Percentiles rank a stretch among this genome's conserved stretches.
phyloP scores from a whole-genome alignment of 73 alveolate species.

The Paraurostyla sp. region DNA sequence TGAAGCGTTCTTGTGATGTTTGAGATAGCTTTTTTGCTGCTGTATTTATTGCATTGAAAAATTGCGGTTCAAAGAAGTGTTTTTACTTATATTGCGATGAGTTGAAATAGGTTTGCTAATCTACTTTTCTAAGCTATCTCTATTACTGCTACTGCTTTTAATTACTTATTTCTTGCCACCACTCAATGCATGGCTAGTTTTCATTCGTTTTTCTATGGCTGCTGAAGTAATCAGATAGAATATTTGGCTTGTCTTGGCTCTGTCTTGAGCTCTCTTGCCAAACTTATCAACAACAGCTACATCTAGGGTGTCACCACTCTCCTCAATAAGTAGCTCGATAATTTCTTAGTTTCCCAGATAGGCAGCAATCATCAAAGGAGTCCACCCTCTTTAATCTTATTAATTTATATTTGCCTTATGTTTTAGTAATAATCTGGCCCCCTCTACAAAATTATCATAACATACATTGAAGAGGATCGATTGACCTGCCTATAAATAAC shows the following conservation, averaged over 20 bases:
- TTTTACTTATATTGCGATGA: no score
- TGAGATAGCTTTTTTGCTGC: no score
- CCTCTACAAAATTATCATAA: slow-evolving; percentile 56
- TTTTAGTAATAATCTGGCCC: slow-evolving; percentile 25
- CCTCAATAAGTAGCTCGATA: slow-evolving; percentile 57
- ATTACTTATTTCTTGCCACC: background rate
- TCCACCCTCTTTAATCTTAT: slow-evolving; percentile 79
- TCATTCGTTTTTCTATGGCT: slow-evolving; percentile 61
- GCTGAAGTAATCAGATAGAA: slow-evolving; percentile 57
- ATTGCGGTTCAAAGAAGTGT: no score
- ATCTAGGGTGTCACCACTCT: slow-evolving; percentile 68
- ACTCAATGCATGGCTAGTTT: background rate
- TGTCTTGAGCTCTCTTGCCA: slow-evolving; percentile 67
- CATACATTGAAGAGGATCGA: slow-evolving; percentile 69
- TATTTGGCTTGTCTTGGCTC: slow-evolving; percentile 47
- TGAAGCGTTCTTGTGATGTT: no score
- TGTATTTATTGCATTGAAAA: no score
- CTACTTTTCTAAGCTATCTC: no score
- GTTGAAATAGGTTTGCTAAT: no score
- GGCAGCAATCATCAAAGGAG: slow-evolving; percentile 80
- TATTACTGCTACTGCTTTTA: background rate
- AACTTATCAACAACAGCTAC: slow-evolving; percentile 54
- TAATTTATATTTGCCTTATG: slow-evolving; percentile 64
- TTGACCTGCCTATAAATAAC: slow-evolving; percentile 55
- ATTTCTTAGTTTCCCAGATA: slow-evolving; percentile 41